Evolutionary conservation across 2,329 filamentous ascomycete genomes (phyloP).

Genomic region (Neonectria faginata): DNA sequence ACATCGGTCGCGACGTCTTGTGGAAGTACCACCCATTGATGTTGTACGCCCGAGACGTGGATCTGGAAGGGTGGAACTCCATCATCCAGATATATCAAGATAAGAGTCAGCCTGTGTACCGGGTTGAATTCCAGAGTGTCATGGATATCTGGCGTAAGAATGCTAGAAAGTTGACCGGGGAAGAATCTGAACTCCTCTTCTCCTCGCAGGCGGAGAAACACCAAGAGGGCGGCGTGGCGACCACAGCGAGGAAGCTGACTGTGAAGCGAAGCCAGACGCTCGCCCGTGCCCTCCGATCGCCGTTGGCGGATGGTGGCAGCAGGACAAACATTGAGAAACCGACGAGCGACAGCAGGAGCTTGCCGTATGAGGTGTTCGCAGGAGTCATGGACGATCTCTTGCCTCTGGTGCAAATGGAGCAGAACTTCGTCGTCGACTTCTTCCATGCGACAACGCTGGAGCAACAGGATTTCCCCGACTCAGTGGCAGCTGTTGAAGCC

Average conservation of each 20-base stretch:
- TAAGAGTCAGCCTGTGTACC: conserved; percentile 81
- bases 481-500: conserved; percentile 74
- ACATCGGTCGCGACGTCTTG: conserved; percentile 76
- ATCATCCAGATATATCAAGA: conserved; percentile 85
- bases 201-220: conserved; percentile 87
- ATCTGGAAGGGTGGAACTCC: conserved; percentile 82
- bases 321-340: conserved; percentile 67
- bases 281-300: conserved; percentile 77
- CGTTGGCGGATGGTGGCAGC: conserved; percentile 70
- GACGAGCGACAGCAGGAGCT: conserved; percentile 71
- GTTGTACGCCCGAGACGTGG: conserved; percentile 88
- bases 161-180: conserved; percentile 78
- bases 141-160: conserved; percentile 83
- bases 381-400: conserved; percentile 84
- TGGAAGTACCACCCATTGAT: conserved; percentile 92
- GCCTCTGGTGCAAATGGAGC: conserved; percentile 88
- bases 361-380: conserved; percentile 84
- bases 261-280: conserved; percentile 94
- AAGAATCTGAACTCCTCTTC: conserved; percentile 88
- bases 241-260: conserved; percentile 87
- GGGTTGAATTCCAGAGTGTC: conserved; percentile 83
- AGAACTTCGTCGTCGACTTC: conserved; percentile 97
- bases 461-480: conserved; percentile 84
- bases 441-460: conserved; percentile 93
- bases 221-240: conserved; percentile 75